Conservation (phyloP, 805 yeast species). For the Jamesozyma jinghongensis region DNA sequence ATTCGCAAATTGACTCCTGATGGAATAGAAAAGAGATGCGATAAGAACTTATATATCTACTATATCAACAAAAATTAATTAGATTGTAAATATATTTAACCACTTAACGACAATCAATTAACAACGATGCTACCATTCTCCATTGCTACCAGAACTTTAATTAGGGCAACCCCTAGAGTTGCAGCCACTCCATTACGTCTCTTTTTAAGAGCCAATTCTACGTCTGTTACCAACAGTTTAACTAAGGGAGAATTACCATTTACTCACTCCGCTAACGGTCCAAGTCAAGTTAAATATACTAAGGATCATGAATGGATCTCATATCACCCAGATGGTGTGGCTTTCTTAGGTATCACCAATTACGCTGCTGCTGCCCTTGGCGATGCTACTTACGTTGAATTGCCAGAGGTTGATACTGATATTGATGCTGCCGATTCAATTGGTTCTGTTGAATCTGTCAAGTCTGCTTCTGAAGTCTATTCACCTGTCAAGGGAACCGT, state of each 20-base stretch:
- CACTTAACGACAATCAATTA: no score
- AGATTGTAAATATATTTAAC: no score
- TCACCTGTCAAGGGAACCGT: conserved; percentile 77
- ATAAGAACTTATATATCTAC: no score
- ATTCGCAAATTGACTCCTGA: background rate
- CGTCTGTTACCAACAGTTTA: conserved; percentile 13
- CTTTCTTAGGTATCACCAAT: conserved; percentile 86
- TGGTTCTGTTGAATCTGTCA: conserved; percentile 92
- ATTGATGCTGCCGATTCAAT: conserved; percentile 69
- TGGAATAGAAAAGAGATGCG: background rate
- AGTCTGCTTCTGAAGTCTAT: conserved; percentile 88
- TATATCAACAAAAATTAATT: no score
- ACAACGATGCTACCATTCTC: conserved; percentile 1
- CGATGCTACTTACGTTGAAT: conserved; percentile 89
- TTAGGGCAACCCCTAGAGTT: background rate
- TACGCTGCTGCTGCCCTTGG: conserved; percentile 96
- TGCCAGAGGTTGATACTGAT: conserved; percentile 62
- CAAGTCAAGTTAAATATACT: conserved; percentile 52
- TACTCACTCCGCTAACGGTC: conserved; percentile 26
- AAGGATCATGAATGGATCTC: conserved; percentile 95
- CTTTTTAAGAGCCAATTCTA: conserved; percentile 6
- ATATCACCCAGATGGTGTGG: conserved; percentile 68
- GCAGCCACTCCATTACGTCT: conserved; percentile 3
- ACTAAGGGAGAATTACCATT: conserved; percentile 27
- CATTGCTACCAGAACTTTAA: conserved; percentile 1